A percentile compares a stretch with the other conserved stretches of the same genome.
Evolutionary conservation across 2,329 filamentous ascomycete species (phyloP).

Genomic region (Leptographium wingfieldii): DNA sequence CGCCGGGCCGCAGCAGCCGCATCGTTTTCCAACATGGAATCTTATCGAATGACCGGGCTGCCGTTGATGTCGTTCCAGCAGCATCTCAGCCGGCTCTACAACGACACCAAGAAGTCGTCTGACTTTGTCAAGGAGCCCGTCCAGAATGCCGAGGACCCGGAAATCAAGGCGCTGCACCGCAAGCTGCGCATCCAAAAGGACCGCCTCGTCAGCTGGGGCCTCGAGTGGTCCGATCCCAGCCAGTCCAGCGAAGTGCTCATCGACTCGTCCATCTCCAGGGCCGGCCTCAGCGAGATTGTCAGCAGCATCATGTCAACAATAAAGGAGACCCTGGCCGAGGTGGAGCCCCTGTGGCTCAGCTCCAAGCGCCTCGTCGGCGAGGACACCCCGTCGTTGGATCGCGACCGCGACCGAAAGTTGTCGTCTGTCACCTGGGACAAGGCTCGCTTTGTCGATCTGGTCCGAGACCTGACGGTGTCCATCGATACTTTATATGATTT

Average conservation of each 20-base stretch:
- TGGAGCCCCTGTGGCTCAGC: constrained; percentile 57
- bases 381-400: background rate
- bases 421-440: constrained; percentile 54
- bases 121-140: constrained; percentile 57
- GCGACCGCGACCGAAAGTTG: constrained; percentile 34
- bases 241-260: constrained; percentile 49
- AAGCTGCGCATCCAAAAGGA: constrained; percentile 73
- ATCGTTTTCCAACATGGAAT: constrained; percentile 28
- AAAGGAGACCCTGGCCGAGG: constrained; percentile 66
- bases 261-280: constrained; percentile 56
- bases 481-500: constrained; percentile 72
- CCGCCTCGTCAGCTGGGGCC: constrained; percentile 64
- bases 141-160: constrained; percentile 52
- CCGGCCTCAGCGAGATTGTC: constrained; percentile 64
- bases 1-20: too few relatives aligned
- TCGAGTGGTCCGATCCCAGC: constrained; percentile 66
- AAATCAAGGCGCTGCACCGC: constrained; percentile 58
- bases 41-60: constrained; percentile 35
- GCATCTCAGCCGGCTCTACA: constrained; percentile 60
- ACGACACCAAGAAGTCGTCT: constrained; percentile 67
- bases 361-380: constrained; percentile 32
- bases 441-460: constrained; percentile 60
- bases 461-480: constrained; percentile 61
- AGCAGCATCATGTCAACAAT: constrained; percentile 70
- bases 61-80: constrained; percentile 43